Base-by-base conservation (phyloP, 2,329 filamentous ascomycete species). In the Apiospora kogelbergensis region DNA sequence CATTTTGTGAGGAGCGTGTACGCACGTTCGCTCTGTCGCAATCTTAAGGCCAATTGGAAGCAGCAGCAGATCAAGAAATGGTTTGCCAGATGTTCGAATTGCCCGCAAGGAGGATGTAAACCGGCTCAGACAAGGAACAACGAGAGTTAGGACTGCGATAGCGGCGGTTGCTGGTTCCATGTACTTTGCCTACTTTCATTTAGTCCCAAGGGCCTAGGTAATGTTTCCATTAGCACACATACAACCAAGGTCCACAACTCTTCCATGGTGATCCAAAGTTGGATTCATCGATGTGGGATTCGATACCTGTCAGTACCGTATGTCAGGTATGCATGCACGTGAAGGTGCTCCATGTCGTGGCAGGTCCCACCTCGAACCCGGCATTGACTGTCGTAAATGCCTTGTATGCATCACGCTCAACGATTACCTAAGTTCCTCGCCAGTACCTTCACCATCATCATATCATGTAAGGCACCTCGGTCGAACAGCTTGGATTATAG, bases 1-100 rank as follows among this genome's bases (percentile, higher is more conserved):
- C 67, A 72, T 73, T 3, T 76, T 65, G 37, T 10, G 33, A 22
- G 30, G 37, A 15, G 22, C 24, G 9, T 41, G 33, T 20, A 20
- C 22, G 60, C 22, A 26, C 33, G 40, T 6, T 41, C 10, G 33
- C 10, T 42, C 20, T 7, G 33, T 33, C 22, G 60, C 33, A 64
- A 24, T 44, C n/a, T 65, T n/a, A 30, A 44, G 63, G 40, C 9
- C 63, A 60, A 60, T 11, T 13, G 20, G 26, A 33, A n/a, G 24
- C 26, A 20, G 17, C 13, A 20, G 33, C 26, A 3, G 13, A 20
- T 33, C 24, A 53, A n/a, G n/a, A 17, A 33, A 57, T 20, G 30
- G 20, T 6, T 6, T 37, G 53, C 9, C 7, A 13, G 30, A 60
- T 17, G 53, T 20, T 37, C 30, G 17, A 42, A 42, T 42, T 15